phyloP scores from a whole-genome alignment of 148 eudicot species.

The Rhododendron kiyosumense region DNA sequence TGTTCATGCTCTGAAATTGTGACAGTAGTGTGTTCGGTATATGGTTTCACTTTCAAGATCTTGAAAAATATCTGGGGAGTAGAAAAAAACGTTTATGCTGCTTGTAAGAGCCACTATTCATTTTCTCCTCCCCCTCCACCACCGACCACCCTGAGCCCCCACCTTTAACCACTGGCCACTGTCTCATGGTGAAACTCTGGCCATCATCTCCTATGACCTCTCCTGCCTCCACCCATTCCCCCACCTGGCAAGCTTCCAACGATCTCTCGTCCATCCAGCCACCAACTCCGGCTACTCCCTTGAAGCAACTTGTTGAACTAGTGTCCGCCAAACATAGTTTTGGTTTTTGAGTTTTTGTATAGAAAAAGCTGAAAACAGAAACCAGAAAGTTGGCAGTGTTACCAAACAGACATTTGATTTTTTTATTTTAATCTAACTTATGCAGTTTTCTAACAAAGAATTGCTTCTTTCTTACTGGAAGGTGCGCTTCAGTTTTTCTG shows the following conservation, averaged over 20 bases:
- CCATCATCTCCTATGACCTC: background rate
- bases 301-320: background rate
- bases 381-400: background rate
- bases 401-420: background rate
- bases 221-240: background rate
- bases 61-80: background rate
- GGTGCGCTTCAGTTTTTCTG: conserved; percentile 81
- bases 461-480: conserved; percentile 22
- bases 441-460: conserved; percentile 5
- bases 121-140: background rate
- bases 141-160: background rate
- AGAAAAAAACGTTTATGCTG: too few relatives aligned
- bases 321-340: too few relatives aligned
- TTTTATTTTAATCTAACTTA: background rate
- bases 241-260: background rate
- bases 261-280: background rate
- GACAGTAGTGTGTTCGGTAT: background rate
- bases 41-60: background rate
- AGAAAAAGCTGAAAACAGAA: background rate
- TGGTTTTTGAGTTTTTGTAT: background rate
- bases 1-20: background rate
- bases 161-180: background rate
- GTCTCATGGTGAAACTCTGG: background rate
- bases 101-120: background rate
- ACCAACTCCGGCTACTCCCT: background rate